Evolutionary conservation across 2,329 filamentous ascomycete genomes (phyloP).

Genomic region (Anthostomella pinea): DNA sequence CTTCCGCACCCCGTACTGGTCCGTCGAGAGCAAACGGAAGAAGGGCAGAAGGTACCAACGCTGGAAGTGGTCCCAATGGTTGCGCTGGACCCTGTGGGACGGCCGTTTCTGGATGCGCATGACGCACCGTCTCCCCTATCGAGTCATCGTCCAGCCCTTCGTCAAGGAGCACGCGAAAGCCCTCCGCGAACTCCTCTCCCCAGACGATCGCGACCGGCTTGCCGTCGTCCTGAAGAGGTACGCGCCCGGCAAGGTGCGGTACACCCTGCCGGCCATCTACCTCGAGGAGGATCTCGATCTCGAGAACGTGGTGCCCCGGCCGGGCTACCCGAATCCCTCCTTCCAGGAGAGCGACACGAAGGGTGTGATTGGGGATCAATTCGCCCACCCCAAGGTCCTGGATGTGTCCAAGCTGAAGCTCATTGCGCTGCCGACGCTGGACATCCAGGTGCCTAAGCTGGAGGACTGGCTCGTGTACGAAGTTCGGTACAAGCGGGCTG

Average conservation of each 20-base stretch:
- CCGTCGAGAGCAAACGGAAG: conserved; percentile 9
- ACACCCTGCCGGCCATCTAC: conserved; percentile 55
- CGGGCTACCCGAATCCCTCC: conserved; percentile 18
- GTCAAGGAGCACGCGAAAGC: conserved; percentile 40
- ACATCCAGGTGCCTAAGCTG: conserved; percentile 44
- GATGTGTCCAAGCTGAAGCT: conserved; percentile 36
- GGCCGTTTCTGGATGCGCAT: conserved; percentile 61
- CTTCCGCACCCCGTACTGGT: conserved; percentile 16
- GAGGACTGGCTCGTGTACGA: conserved; percentile 49
- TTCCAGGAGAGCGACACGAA: neutral
- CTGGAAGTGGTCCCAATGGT: conserved; percentile 31
- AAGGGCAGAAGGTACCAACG: neutral
- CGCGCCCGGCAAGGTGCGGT: conserved; percentile 55
- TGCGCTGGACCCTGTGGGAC: conserved; percentile 49
- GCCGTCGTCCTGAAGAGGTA: conserved; percentile 44
- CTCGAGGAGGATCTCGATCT: conserved; percentile 36
- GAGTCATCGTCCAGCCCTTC: conserved; percentile 46
- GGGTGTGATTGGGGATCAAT: neutral
- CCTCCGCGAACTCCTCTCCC: conserved; percentile 45
- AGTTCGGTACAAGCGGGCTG: conserved; percentile 49
- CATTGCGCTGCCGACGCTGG: conserved; percentile 53
- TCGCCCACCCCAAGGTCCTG: conserved; percentile 9
- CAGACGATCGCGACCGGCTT: conserved; percentile 34
- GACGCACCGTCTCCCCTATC: conserved; percentile 39
- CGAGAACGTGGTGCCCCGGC: conserved; percentile 8